Conservation (phyloP, 2,329 filamentous ascomycete genomes). For the Malbranchea zuffiana region DNA sequence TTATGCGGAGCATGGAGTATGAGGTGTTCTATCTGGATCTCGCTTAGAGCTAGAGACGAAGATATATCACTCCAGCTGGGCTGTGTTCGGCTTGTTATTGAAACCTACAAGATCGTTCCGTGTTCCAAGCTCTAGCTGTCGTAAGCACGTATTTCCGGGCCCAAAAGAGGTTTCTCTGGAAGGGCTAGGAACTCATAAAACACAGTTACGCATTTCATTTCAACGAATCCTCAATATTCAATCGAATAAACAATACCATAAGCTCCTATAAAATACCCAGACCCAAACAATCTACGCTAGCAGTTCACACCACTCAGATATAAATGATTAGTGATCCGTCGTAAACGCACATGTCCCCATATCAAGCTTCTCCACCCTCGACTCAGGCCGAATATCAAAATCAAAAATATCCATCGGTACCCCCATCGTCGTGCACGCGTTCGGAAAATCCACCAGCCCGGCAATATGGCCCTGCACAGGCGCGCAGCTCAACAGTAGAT, state of each 20-base stretch:
- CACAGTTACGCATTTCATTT: too few species aligned
- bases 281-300: background rate
- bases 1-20: too few species aligned
- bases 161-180: too few species aligned
- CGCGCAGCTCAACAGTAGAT: slow-evolving; percentile 73
- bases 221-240: background rate
- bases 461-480: slow-evolving; percentile 81
- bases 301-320: background rate
- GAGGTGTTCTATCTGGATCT: too few species aligned
- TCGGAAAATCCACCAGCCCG: slow-evolving; percentile 82
- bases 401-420: slow-evolving; percentile 91
- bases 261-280: background rate
- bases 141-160: too few species aligned
- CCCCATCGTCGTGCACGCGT: slow-evolving; percentile 80
- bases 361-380: slow-evolving; percentile 50
- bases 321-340: slow-evolving; percentile 19
- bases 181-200: too few species aligned
- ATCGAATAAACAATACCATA: background rate
- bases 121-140: too few species aligned
- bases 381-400: slow-evolving; percentile 70
- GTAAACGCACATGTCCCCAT: slow-evolving; percentile 61
- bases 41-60: too few species aligned
- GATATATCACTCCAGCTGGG: too few species aligned
- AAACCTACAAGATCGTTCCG: too few species aligned
- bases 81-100: too few species aligned